These are phyloP conservation scores for Colletotrichum liriopes DNA, from an alignment of 2,329 filamentous ascomycete species.

Conservation along the genomic window DNA sequence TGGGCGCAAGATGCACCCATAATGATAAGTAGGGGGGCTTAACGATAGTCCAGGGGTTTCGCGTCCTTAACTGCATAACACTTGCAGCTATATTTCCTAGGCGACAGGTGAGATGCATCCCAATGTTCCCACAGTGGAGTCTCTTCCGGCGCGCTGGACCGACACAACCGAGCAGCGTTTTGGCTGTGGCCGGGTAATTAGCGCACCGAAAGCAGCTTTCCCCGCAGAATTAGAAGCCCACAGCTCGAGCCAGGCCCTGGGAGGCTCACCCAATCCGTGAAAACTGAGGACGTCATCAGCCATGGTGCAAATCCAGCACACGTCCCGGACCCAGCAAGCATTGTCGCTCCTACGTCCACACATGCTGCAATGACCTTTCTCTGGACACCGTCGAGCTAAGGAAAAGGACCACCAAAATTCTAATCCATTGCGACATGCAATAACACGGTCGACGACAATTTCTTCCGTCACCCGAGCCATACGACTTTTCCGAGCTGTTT, in stretches of 20 bases:
- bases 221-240: conserved; percentile 42
- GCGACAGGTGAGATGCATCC: not conserved
- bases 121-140: conserved; percentile 24
- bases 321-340: conserved; percentile 33
- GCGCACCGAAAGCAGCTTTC: conserved; percentile 42
- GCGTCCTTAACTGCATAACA: not conserved
- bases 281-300: conserved; percentile 43
- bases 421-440: conserved; percentile 35
- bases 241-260: conserved; percentile 27
- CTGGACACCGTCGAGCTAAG: conserved; percentile 23
- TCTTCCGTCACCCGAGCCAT: conserved; percentile 10
- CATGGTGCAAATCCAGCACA: conserved; percentile 40
- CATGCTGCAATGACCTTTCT: conserved; percentile 38
- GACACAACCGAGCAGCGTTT: conserved; percentile 13
- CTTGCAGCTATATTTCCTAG: not conserved
- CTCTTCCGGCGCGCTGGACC: conserved; percentile 1
- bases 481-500: conserved; percentile 1
- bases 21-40: not conserved
- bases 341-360: conserved; percentile 31
- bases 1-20: not conserved
- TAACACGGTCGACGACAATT: conserved; percentile 13
- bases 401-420: conserved; percentile 12
- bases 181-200: conserved; percentile 37
- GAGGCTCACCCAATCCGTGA: conserved; percentile 33
- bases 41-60: not conserved